phyloP scores from a whole-genome alignment of 805 yeast species.

The Metschnikowia anglica region DNA sequence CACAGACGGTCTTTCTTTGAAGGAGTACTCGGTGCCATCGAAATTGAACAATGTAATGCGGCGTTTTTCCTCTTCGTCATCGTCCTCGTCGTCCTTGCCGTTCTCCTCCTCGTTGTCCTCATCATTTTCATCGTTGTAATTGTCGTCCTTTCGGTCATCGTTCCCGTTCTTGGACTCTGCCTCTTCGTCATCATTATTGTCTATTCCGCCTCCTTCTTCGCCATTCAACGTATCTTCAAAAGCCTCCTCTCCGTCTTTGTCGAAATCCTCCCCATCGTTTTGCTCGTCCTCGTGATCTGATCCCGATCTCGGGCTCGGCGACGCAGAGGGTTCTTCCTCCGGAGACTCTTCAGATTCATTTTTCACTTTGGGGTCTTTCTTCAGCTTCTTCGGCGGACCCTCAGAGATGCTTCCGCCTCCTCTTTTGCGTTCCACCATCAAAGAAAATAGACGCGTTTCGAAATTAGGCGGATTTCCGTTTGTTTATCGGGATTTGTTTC shows the following conservation, averaged over 20 bases:
- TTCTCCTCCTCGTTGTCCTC: conserved; percentile 36
- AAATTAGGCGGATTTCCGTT: neutral
- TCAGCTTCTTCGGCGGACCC: conserved; percentile 23
- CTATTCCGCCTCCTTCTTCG: conserved; percentile 30
- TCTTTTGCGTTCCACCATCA: conserved; percentile 38
- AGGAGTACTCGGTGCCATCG: conserved; percentile 79
- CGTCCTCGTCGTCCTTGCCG: conserved; percentile 46
- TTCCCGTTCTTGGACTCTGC: conserved; percentile 5
- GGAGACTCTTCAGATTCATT: conserved; percentile 24
- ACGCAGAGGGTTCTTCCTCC: conserved; percentile 6
- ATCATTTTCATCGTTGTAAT: conserved; percentile 11
- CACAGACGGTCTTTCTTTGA: conserved; percentile 91
- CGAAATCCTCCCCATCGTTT: too few species aligned
- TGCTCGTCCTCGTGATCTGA: conserved; percentile 4
- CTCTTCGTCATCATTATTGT: conserved; percentile 17
- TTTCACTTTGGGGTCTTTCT: conserved; percentile 23
- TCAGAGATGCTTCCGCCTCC: conserved; percentile 26
- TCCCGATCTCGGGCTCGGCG: neutral
- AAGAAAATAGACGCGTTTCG: neutral
- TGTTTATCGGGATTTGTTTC: neutral
- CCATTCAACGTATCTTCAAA: conserved; percentile 16
- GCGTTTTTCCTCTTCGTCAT: conserved; percentile 43
- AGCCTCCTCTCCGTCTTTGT: conserved; percentile 9
- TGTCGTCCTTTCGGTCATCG: conserved; percentile 9
- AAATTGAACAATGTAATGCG: conserved; percentile 53